phyloP scores from a whole-genome alignment of 2,329 filamentous ascomycete species.

The Aureobasidium lini region DNA sequence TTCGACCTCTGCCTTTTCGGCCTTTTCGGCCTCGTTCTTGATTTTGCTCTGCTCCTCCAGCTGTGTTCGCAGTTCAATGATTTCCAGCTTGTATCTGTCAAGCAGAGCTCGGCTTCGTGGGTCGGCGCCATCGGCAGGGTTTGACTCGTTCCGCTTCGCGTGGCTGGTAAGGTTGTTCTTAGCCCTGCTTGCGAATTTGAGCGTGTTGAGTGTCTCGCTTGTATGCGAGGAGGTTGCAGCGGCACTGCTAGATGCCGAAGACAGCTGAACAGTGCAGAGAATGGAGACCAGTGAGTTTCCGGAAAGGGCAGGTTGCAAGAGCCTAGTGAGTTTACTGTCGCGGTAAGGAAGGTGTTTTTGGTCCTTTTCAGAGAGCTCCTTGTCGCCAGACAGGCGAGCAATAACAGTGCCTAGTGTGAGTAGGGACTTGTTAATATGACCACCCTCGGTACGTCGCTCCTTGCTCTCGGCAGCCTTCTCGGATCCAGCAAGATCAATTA shows the following conservation, averaged over 20 bases:
- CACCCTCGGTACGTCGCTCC: constrained; percentile 86
- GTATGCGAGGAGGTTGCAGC: constrained; percentile 68
- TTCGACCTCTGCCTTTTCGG: constrained; percentile 59
- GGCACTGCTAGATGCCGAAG: constrained; percentile 50
- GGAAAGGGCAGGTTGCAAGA: constrained; percentile 86
- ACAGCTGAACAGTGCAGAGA: constrained; percentile 89
- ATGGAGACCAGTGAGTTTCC: constrained; percentile 95
- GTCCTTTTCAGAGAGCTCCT: constrained; percentile 53
- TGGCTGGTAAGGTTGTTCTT: constrained; percentile 98
- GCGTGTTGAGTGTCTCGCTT: constrained; percentile 83
- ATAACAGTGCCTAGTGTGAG: constrained; percentile 94
- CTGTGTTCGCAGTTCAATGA: constrained; percentile 70
- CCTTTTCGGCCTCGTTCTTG: constrained; percentile 45
- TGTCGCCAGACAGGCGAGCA: constrained; percentile 78
- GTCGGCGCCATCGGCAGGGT: constrained; percentile 68
- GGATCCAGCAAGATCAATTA: constrained; percentile 94
- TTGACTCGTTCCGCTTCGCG: constrained; percentile 86
- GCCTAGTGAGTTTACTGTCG: constrained; percentile 91
- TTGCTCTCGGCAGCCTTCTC: constrained; percentile 94
- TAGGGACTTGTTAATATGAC: constrained; percentile 97
- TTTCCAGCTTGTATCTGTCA: constrained; percentile 91
- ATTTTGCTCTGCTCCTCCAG: constrained; percentile 73
- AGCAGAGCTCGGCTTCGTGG: constrained; percentile 78
- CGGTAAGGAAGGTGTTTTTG: constrained; percentile 93
- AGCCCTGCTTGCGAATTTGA: constrained; percentile 92